phyloP scores from a whole-genome alignment of 768 basidiomycete genomes.

The Mycena leptocephala region DNA sequence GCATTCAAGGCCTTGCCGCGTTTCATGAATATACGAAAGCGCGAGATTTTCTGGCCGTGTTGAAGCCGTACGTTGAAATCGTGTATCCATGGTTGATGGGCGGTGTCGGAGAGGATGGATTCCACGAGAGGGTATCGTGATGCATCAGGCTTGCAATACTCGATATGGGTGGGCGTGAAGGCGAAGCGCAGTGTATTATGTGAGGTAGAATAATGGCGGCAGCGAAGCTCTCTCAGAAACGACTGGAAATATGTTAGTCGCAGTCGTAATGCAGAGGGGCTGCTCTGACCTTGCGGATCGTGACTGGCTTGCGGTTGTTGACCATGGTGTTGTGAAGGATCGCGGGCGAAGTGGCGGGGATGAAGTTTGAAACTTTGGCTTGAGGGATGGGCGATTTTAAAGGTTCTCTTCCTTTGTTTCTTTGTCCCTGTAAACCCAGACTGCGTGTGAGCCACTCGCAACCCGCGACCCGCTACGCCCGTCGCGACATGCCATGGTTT shows the following conservation, averaged over 20 bases:
- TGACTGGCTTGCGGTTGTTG: slow-evolving; percentile 1
- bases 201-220: slow-evolving; percentile 1
- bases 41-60: too few relatives aligned
- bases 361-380: background rate
- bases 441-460: background rate
- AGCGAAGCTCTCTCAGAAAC: background rate
- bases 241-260: background rate
- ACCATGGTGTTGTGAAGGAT: background rate
- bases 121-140: slow-evolving; percentile 19
- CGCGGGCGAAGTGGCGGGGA: background rate
- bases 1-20: background rate
- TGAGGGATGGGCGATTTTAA: background rate
- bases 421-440: background rate
- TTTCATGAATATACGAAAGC: slow-evolving; percentile 6
- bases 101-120: too few relatives aligned
- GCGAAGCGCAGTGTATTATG: slow-evolving; percentile 1
- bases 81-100: too few relatives aligned
- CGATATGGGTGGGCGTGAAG: slow-evolving; percentile 6
- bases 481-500: background rate
- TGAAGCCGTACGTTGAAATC: too few relatives aligned
- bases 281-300: background rate
- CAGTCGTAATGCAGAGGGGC: background rate
- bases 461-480: background rate
- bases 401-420: background rate
- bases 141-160: background rate